phyloP scores from a whole-genome alignment of 306 rosid genomes.

The Vachellia pachyceras region DNA sequence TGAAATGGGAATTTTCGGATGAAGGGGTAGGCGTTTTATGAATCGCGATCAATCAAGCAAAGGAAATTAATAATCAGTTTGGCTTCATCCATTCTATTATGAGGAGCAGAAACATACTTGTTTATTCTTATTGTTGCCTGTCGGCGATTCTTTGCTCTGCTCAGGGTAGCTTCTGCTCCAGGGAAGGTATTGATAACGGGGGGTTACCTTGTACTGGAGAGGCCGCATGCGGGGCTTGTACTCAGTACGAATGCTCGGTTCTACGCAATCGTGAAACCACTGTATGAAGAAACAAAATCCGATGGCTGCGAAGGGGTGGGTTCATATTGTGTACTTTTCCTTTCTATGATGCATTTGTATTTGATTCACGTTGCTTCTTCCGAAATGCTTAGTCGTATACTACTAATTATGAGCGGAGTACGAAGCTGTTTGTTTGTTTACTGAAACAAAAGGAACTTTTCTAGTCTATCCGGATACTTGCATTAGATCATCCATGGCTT shows the following conservation, averaged over 20 bases:
- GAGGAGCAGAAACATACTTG: neutral
- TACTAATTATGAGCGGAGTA: neutral
- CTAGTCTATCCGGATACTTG: neutral
- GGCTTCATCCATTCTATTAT: neutral
- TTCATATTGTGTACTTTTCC: conserved; percentile 9
- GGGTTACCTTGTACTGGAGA: conserved; percentile 77
- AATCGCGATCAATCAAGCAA: conserved; percentile 2
- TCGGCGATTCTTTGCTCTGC: conserved; percentile 1
- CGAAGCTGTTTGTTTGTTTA: neutral
- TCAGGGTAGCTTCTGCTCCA: conserved; percentile 83
- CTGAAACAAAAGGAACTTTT: neutral
- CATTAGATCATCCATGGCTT: neutral
- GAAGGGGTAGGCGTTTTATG: neutral
- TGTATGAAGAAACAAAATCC: conserved; percentile 53
- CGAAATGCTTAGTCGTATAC: neutral
- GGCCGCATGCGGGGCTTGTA: conserved; percentile 81
- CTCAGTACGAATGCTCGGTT: conserved; percentile 86
- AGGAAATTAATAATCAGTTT: neutral
- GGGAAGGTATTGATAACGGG: conserved; percentile 83
- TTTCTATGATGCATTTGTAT: neutral
- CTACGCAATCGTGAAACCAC: conserved; percentile 75
- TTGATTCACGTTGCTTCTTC: neutral
- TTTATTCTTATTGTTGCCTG: neutral
- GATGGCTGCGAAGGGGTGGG: conserved; percentile 78
- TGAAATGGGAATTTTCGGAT: neutral